Base-by-base conservation (phyloP, 2,329 filamentous ascomycete species). In the Sarocladium strictum region DNA sequence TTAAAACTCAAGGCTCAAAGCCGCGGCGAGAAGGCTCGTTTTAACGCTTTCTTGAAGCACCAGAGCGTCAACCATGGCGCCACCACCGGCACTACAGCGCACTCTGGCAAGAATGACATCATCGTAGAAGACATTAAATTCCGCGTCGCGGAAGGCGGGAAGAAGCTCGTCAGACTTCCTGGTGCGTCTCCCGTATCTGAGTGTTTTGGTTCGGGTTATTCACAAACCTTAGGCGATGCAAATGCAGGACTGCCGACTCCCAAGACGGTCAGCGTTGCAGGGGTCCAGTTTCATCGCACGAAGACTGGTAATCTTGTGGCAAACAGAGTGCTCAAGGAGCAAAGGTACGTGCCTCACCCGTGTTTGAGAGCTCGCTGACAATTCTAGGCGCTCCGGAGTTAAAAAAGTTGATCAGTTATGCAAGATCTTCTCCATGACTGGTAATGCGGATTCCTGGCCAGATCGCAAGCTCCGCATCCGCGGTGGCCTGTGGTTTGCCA, bases 231-330 rank as follows among this genome's bases (percentile, higher is more conserved):
- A 54, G 79, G 76, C 69, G 82, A 86, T 61, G 71, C 76, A 47
- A 82, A 84, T 63, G 75, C 79, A 35, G 77, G 81, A 54, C 83
- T 80, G 53, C 76, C 79, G 49, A 95, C 90, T 2, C 91, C 91
- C 0, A 94, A 91, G 70, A 81, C 78, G 59, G 79, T 86, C 38
- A 73, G 76, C 5, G 75, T 96, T 57, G 89, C 87, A 53, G 89
- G 90, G 40, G 88, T 96, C 63, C 84, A 81, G 59, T 96, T 96
- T 66, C 80, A 90, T 63, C 83, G 91, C 60, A 96, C 89, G 69
- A 95, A 93, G 68, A 87, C 86, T 62, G 91, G 91, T 58, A 96
- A 96, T 62, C 80, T 96, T 24, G 87, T 92, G 64, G 86, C 90
- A 54, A 80, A 87, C 63, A 85, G 87, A 59, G 78, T 90, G 55